Base-by-base conservation (phyloP, 192 early-diverging fungal species). In the Coemansia asiatica region DNA sequence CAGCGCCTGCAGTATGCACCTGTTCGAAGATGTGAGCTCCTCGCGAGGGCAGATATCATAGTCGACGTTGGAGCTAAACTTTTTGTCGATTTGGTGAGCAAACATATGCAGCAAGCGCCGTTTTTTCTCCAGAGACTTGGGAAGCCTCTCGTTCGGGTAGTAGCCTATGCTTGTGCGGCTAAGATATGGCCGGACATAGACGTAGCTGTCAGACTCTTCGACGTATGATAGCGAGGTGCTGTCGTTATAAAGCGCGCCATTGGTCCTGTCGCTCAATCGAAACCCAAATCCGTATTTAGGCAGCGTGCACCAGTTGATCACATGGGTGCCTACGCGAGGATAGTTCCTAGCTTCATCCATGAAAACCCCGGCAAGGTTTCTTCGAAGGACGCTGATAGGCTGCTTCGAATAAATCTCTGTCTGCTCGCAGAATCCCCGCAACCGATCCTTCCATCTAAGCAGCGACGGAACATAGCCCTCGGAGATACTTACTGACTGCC, bases 221-320 rank as follows among this genome's bases (percentile, higher is more conserved):
- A 61, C 29, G 33, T 72, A 48, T 10, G 75, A 65, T 23, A 96
- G 74, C 13, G 86, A 92, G 6, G 91, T 93, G 28, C 86, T 85
- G 75, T 98, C 96, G 55, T 97, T 97, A 74, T 91, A 97, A 46
- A 91, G 84, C 1, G 95, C 87, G 12, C 95, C 96, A 25, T 86
- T 75, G 10, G 89, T 88, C 12, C 92, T 91, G 69, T 97, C 94
- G 26, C 89, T 87, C 60, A 97, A 74, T 53, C 89, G 85, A 75
- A 95, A 98, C 1, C 91, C 91, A 55, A 97, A 72, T 9, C 96
- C 96, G 69, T 95, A 97, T 38, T 91, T 92, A 63, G 83, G 75
- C 13, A 89, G 83, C 63, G 89, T 89, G 59, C 97, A 85, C 94
- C 95, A 98, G 70, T 91, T 94, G 26, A 86, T 85, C 36, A 98